Percentiles rank a stretch among this genome's conserved stretches.
Conservation (phyloP, 352 stramenopile genomes). For the Peronospora tabacina region DNA sequence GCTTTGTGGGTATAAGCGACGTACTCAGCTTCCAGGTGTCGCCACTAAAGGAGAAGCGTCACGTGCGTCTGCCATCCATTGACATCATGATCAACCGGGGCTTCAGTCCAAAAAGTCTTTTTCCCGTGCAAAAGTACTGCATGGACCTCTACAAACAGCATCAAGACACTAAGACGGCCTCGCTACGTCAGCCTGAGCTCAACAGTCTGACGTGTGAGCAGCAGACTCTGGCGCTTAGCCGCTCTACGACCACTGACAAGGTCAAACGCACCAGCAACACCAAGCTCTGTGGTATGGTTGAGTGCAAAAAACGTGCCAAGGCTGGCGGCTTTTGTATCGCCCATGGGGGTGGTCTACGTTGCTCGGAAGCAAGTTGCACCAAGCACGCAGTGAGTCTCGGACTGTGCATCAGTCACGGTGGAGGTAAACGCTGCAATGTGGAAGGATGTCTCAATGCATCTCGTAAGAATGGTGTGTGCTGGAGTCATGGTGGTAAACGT, state of each 20-base stretch:
- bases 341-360: conserved; percentile 69
- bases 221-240: conserved; percentile 16
- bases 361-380: conserved; percentile 56
- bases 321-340: conserved; percentile 74
- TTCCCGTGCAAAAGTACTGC: conserved; percentile 51
- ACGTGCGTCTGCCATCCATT: conserved; percentile 54
- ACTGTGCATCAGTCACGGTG: conserved; percentile 80
- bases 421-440: conserved; percentile 69
- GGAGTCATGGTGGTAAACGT: conserved; percentile 72
- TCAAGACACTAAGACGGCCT: conserved; percentile 25
- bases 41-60: conserved; percentile 32
- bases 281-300: conserved; percentile 68
- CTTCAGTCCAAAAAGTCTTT: conserved; percentile 35
- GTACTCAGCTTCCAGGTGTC: conserved; percentile 42
- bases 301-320: conserved; percentile 77
- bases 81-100: conserved; percentile 60
- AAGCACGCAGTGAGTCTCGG: conserved; percentile 80
- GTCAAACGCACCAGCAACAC: conserved; percentile 47
- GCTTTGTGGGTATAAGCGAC: conserved; percentile 57
- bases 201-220: conserved; percentile 31
- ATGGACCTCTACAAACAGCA: conserved; percentile 63
- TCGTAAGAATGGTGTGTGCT: conserved; percentile 77
- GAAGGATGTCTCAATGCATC: conserved; percentile 72
- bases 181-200: conserved; percentile 20
- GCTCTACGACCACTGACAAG: conserved; percentile 7